Evolutionary conservation across 345 rosid species (phyloP).

Genomic region (Jatropha curcas): DNA sequence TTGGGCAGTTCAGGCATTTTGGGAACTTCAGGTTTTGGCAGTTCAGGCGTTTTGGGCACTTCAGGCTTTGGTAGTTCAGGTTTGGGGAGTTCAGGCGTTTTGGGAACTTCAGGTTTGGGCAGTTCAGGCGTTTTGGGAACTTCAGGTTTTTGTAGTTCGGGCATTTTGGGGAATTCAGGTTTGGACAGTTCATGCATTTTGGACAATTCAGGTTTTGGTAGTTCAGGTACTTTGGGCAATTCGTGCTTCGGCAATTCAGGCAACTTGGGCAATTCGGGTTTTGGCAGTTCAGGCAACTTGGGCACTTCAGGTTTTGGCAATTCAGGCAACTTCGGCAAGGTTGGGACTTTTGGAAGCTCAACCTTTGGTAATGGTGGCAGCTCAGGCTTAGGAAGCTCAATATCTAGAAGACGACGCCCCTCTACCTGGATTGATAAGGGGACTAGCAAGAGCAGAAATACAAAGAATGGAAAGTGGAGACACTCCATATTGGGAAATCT

Average conservation of each 20-base stretch:
- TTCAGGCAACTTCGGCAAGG: no score
- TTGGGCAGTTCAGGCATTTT: neutral
- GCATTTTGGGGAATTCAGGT: neutral
- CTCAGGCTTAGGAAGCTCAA: neutral
- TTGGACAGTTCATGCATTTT: no score
- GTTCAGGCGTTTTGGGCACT: neutral
- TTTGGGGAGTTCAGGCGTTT: no score
- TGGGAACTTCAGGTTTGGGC: neutral
- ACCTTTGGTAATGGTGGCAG: no score
- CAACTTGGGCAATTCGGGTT: neutral
- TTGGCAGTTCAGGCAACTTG: neutral
- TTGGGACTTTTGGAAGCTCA: no score
- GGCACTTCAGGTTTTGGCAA: conserved; percentile 3
- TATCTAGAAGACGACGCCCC: neutral
- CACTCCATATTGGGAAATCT: no score
- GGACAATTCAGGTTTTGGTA: no score
- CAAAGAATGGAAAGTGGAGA: no score
- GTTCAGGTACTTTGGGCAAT: neutral
- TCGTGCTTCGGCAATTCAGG: conserved; percentile 14
- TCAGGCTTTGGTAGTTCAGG: no score
- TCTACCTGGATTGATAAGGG: neutral
- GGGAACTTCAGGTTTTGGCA: neutral
- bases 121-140: no score
- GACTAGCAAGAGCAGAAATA: no score
- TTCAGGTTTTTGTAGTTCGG: neutral